Base-by-base conservation (phyloP, 2,329 filamentous ascomycete genomes). In the Hirsutella minnesotensis region DNA sequence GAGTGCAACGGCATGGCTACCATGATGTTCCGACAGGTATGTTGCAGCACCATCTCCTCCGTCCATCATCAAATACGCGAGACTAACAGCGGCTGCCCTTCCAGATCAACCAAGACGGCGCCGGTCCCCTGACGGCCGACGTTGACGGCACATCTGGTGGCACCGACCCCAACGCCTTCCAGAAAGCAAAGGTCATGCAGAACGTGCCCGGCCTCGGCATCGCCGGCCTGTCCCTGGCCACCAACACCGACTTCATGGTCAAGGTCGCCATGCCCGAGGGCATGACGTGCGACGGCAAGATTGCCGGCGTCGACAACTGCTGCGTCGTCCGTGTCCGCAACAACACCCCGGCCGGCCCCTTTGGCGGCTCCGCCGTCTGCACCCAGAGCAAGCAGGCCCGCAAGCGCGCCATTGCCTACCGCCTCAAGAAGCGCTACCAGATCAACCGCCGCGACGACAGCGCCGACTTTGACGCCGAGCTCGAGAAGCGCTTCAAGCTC, bases 81-180 rank as follows among this genome's bases (percentile, higher is more conserved):
- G n/a, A 38, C 36, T 38, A 24, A 38, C 36, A 38, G 3, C 12
- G 5, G 3, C 21, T 40, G 16, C 12, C 20, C n/a, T 15, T 18
- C 12, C 75, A 83, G 65, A 75, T 83, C 64, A 83, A 83, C 70
- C 79, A 83, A 59, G 79, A 83, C 52, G 79, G 79, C 19, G 80
- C 79, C 0, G 80, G 79, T 2, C 78, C 78, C 2, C 62, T 83
- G 39, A 71, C 65, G 24, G 79, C 79, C 9, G 65, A 67, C 36
- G 65, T 83, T 39, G 79, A 84, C 53, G 61, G 67, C 35, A 80
- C 77, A 21, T 82, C 77, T 2, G 78, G 76, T 29, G 80, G 79
- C 42, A 76, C 70, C 4, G 74, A 81, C 52, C 56, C 70, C 20
- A 53, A 60, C 34, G 79, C 79, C 24, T 83, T 83, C 69, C 56